phyloP scores from a whole-genome alignment of 495 filamentous ascomycete species.

The Lasiosphaeria miniovina region DNA sequence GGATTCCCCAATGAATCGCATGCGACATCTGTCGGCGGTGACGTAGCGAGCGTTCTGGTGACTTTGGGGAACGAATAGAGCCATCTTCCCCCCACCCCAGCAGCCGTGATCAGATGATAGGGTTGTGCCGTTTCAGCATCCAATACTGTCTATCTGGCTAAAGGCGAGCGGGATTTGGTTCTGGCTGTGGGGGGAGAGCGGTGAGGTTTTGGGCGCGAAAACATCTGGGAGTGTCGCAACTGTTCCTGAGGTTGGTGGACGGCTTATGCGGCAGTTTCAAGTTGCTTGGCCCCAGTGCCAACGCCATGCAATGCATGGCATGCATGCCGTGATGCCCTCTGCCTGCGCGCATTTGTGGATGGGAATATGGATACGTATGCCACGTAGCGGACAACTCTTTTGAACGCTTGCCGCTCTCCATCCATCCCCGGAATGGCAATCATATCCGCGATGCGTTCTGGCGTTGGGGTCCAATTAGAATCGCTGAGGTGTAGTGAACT shows the following conservation, averaged over 20 bases:
- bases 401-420: too few species aligned
- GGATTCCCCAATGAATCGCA: background rate
- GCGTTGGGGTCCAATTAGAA: too few species aligned
- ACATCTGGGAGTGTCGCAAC: too few species aligned
- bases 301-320: conserved; percentile 7
- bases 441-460: too few species aligned
- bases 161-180: background rate
- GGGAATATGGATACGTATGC: too few species aligned
- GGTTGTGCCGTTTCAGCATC: background rate
- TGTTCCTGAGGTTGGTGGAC: background rate
- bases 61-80: background rate
- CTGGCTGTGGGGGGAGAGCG: background rate
- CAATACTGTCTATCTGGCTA: background rate
- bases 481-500: too few species aligned
- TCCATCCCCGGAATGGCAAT: too few species aligned
- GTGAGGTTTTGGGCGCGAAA: background rate
- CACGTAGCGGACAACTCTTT: too few species aligned
- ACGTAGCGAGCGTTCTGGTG: background rate
- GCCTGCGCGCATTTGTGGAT: too few species aligned
- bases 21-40: background rate
- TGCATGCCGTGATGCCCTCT: background rate
- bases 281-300: conserved; percentile 8
- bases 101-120: background rate
- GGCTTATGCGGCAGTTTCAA: conserved; percentile 16
- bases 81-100: background rate